phyloP scores from a whole-genome alignment of 2,329 filamentous ascomycete genomes.

The Colletotrichum lentis region DNA sequence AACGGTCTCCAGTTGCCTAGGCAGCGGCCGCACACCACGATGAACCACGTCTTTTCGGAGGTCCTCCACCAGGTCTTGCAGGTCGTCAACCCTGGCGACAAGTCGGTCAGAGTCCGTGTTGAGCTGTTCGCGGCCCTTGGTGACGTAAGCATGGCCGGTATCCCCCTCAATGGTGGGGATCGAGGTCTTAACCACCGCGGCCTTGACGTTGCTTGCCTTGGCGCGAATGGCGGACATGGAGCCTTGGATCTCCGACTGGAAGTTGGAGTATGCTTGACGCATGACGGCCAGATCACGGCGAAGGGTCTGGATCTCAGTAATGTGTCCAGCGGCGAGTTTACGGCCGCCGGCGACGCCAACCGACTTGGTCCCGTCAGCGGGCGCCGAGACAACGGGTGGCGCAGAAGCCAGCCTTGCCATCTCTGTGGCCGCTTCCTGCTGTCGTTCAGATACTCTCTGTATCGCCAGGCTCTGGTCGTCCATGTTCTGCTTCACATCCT shows the following conservation, averaged over 20 bases:
- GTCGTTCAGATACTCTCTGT: conserved; percentile 86
- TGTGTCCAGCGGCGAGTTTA: conserved; percentile 67
- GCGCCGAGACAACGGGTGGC: conserved; percentile 53
- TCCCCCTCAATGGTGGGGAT: conserved; percentile 78
- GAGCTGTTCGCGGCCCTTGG: conserved; percentile 84
- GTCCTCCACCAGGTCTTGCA: conserved; percentile 97
- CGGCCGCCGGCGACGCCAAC: conserved; percentile 45
- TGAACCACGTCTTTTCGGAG: conserved; percentile 95
- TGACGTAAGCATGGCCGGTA: conserved; percentile 85
- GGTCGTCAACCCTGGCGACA: conserved; percentile 90
- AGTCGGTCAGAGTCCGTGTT: conserved; percentile 88
- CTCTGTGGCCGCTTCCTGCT: conserved; percentile 88
- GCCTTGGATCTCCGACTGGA: conserved; percentile 85
- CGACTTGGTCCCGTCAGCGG: conserved; percentile 52
- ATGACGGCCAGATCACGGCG: conserved; percentile 89
- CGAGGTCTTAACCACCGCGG: conserved; percentile 72
- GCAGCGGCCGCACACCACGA: conserved; percentile 88
- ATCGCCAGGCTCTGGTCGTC: conserved; percentile 84
- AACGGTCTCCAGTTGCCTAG: conserved; percentile 87
- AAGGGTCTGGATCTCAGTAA: conserved; percentile 81
- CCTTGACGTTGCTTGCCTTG: conserved; percentile 84
- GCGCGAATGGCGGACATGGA: conserved; percentile 85
- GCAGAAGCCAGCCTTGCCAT: conserved; percentile 69
- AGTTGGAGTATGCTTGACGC: conserved; percentile 90
- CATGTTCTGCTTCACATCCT: conserved; percentile 83